Base-by-base conservation (phyloP, 106 monocot species). In the Iris macrosiphon region DNA sequence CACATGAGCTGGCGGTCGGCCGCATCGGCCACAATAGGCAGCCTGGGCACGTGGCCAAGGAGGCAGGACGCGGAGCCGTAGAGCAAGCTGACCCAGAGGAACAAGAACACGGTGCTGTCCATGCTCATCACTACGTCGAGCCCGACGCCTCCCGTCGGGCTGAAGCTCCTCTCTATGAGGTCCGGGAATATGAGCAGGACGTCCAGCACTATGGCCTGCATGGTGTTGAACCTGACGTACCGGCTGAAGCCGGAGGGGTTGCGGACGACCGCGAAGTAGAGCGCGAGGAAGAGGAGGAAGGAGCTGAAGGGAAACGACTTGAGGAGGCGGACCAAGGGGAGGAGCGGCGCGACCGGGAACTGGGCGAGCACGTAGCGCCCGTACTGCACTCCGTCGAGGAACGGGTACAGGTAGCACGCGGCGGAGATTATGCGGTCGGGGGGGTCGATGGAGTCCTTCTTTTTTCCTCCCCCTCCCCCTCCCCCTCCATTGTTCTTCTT, bases 161-260 rank as follows among this genome's bases (percentile, higher is more conserved):
- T 19, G 66, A 85, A 82, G 43, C 49, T 63, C 41, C 86, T 57
- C 78, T 82, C 95, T 44, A 96, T 32, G 21, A 96, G 60, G 22
- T 96, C 95, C 24, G 95, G 95, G 61, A 96, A 89, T 47, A 96
- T 86, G 63, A 96, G 89, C 47, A 96, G 82, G 9, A 96, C 77
- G 48, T 96, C 95, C 21, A 96, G 79, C 7, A 61, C 89, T 58
- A 96, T 77, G 62, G 85, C 95, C 76, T 96, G 95, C 95, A 96
- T 96, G 10, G 95, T 80, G 72, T 96, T 96, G 82, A 89, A 96
- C 5, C 95, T 69, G 55, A 96, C 95, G 59, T 74, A 96, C 25
- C 95, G 79, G 89, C 69, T 72, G 74, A 96, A 96, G 29, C 54
- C 23, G 16, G 60, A 62, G 29, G 89, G 85, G 56, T 86, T 96